Conservation (phyloP, 2,329 filamentous ascomycete genomes). For the Colletotrichum lupini region DNA sequence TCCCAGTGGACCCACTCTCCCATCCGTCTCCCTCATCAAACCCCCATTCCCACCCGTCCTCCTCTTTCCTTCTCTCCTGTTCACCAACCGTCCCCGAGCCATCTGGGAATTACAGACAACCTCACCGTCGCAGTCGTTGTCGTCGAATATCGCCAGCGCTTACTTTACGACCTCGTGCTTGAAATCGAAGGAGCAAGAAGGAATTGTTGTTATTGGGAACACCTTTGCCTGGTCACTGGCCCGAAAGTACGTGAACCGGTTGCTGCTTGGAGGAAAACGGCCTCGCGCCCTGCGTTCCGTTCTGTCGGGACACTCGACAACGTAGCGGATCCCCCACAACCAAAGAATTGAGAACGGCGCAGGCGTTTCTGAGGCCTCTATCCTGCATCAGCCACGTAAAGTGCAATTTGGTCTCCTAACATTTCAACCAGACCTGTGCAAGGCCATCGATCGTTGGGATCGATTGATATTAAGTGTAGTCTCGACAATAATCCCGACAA, state of each 20-base stretch:
- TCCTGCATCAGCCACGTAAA: neutral
- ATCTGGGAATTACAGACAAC: constrained; percentile 13
- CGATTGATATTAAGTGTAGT: neutral
- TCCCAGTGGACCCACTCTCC: constrained; percentile 26
- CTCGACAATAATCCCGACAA: neutral
- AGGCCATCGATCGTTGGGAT: neutral
- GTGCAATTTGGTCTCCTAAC: constrained; percentile 1
- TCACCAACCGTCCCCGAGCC: constrained; percentile 9
- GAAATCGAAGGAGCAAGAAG: neutral
- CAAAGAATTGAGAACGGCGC: neutral
- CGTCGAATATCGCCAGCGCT: neutral
- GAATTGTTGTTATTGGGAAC: neutral
- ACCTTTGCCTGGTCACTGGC: neutral
- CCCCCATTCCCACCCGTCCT: constrained; percentile 22
- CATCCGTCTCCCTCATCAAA: constrained; percentile 26
- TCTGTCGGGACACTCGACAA: constrained; percentile 1
- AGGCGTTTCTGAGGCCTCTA: neutral
- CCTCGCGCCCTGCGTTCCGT: constrained; percentile 11
- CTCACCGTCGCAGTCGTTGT: constrained; percentile 3
- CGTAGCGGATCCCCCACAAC: neutral
- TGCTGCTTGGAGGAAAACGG: neutral
- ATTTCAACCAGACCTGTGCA: constrained; percentile 2
- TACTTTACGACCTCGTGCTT: neutral
- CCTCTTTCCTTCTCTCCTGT: neutral
- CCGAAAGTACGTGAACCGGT: neutral